Base-by-base conservation (phyloP, 176 grass and related monocot species). In the Avena insularis region DNA sequence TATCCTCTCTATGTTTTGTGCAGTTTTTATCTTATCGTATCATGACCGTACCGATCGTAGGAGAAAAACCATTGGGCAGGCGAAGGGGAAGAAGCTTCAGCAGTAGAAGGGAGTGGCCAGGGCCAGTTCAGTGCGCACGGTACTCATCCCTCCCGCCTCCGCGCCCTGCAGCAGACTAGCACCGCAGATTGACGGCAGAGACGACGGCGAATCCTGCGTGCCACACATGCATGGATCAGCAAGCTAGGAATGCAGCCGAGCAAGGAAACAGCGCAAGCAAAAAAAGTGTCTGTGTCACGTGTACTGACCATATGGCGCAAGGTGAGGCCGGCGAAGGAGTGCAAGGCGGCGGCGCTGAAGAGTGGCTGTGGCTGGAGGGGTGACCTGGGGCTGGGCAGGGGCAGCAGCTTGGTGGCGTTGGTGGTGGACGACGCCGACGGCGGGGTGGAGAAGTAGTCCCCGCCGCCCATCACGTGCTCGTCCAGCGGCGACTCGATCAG, bases 391-490 rank as follows among this genome's bases (percentile, higher is more conserved):
- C 86, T 80, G 47, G 92, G 80, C 89, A 98, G 84, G 14, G 93
- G 60, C 25, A 92, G 82, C 14, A 90, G 79, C 81, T 86, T 92
- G 55, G 87, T 27, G 77, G 91, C 62, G 45, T 84, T 90, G 79
- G 93, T 90, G 79, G 93, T 92, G 40, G 93, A 98, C 31, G 93
- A 92, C 23, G 86, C 83, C 4, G 91, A 94, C 12, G 82, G 60
- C 11, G 94, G 90, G 16, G 94, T 92, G 77, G 86, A 84, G 81
- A 81, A 86, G 73, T 78, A 19, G 17, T 89, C 87, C 3, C 84
- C 83, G 55, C 83, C 9, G 68, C 83, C 9, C 86, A 87, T 78
- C 86, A 80, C 6, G 20, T 77, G 86, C 67, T 90, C 87, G 15
- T 93, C 87, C 54, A 84, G 56, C 38, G 86, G 8, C 47, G 78